Conservation (phyloP, 2,329 filamentous ascomycete genomes). For the Colletotrichum higginsianum region DNA sequence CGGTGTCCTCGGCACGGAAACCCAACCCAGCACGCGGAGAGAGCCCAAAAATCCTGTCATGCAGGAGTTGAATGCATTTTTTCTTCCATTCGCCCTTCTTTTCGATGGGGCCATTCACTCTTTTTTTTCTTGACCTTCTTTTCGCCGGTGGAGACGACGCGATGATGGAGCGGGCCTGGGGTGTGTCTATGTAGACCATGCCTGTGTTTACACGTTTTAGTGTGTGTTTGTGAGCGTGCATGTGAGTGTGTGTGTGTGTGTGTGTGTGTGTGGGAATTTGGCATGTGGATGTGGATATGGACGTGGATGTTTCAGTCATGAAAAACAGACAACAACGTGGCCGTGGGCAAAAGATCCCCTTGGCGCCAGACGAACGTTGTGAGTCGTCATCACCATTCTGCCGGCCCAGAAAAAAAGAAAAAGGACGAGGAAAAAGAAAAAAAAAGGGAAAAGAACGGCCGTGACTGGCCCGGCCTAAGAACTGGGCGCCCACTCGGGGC, state of each 20-base stretch:
- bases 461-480: constrained; percentile 3
- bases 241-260: background rate
- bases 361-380: background rate
- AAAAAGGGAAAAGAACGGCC: background rate
- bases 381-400: constrained; percentile 2
- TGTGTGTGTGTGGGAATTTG: background rate
- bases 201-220: no score
- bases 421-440: no score
- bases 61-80: constrained; percentile 7
- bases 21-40: constrained; percentile 1
- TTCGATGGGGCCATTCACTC: background rate
- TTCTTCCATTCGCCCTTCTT: background rate
- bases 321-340: constrained; percentile 9
- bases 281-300: background rate
- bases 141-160: constrained; percentile 7
- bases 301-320: background rate
- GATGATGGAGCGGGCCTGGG: background rate
- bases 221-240: no score
- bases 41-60: constrained; percentile 13
- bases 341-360: constrained; percentile 1
- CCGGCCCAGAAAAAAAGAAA: no score
- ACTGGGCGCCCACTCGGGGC: background rate
- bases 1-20: constrained; percentile 30
- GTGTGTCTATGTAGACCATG: no score
- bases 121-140: background rate